Evolutionary conservation across 2,329 filamentous ascomycete species (phyloP), one percentile per base, ranked within the genome.

Genomic region (Exophiala dermatitidis): DNA sequence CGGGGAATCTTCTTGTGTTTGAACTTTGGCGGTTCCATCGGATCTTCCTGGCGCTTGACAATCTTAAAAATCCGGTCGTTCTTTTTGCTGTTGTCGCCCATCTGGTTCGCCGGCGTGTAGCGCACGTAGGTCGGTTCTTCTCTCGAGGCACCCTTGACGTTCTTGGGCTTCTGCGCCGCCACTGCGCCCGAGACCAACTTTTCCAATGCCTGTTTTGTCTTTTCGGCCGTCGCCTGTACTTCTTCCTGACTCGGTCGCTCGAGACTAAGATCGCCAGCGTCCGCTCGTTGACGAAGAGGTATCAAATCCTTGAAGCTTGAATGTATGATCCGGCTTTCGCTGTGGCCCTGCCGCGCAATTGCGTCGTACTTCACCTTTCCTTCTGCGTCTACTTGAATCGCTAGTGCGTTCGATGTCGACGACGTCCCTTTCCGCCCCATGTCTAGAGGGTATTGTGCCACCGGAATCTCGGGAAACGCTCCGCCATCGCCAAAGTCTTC

Each of bases 11-110:
- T 95, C 77, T 97, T 97, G 74, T 96, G 89, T 72, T 97, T 97
- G 75, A 97, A 96, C 66, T 96, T 97, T 1, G 93, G 91, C 1
- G 93, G 93, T 67, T 96, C 91, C 85, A 96, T 87, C 0, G 93
- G 93, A 71, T 98, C 93, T 62, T 85, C 80, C 69, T 97, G 91
- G 52, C 89, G 80, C 69, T 96, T 89, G 36, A 96, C 89, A 71
- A 98, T 97, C 76, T 97, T 97, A 82, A 98, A 94, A 61, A 98
- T 95, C 9, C 93, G 84, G 65, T 97, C 90, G 64, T 90, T 88
- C 73, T 95, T 95, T 70, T 84, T 85, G 37, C 81, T 83, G 28
- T 76, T 81, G 68, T 90, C 88, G 8, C 93, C 93, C 89, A 98
- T 96, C 73, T 98, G 93, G 64, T 93, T 91, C 40, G 90, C 88